Base-by-base conservation (phyloP, 306 rosid genomes). In the Cucurbita maxima region DNA sequence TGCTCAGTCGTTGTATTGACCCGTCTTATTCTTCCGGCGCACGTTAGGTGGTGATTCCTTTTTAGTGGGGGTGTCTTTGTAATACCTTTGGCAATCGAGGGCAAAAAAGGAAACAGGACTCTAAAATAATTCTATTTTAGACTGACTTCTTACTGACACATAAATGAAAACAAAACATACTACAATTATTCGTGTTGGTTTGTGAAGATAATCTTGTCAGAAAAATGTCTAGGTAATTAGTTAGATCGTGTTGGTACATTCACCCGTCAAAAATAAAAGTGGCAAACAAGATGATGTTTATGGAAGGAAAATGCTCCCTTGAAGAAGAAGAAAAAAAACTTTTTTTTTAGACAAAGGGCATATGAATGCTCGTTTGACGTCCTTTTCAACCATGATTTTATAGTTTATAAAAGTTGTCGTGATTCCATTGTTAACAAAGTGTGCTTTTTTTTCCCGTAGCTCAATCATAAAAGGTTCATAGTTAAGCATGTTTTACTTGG, bases 241-340 rank as follows among this genome's bases (percentile, higher is more conserved):
- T 22, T 22, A 22, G n/a, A n/a, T n/a, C 1, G 25, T 22, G 1
- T 22, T 22, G 53, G 54, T 54, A 58, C 3, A 58, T 70, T 30
- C 25, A 55, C 3, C 58, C 22, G 76, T 73, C 41, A 58, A 55
- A 61, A 70, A 70, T 40, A 61, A 70, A 70, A 15, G 38, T 75
- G 78, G 78, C 62, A 14, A 75, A 75, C 78, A 75, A 50, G 50
- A 75, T 75, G 61, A 75, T 75, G 34, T 20, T 3, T 34, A 75
- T n/a, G 73, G 52, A 66, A 52, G 56, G 61, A 75, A 74, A 75
- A 61, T 75, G 78, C 62, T 75, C 72, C 78, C 74, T 69, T 22
- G 55, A 45, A 30, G 34, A 2, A 30, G 34, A 30, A 3, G 0
- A n/a, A 0, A 18, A 54, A 19, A 15, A 8, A 8, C 1, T 7